Conservation (phyloP, 2,329 filamentous ascomycete species). For the Didymella keratinophila region DNA sequence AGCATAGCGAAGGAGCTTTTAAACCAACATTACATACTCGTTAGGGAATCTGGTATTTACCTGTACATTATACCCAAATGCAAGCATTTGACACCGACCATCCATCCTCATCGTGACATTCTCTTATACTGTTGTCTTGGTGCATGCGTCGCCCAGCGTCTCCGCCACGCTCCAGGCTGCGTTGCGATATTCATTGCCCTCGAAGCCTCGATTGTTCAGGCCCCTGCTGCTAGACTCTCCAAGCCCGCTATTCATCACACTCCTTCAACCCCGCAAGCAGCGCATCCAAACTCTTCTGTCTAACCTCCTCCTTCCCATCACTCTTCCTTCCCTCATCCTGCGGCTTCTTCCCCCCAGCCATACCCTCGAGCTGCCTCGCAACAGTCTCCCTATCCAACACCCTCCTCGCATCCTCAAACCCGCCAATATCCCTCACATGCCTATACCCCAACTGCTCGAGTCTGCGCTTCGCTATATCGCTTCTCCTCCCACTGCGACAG, state of each 20-base stretch:
- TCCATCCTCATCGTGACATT: background rate
- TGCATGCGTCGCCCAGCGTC: no score
- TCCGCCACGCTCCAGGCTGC: no score
- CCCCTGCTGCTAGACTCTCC: no score
- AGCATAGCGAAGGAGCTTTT: slow-evolving; percentile 15
- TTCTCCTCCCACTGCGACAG: slow-evolving; percentile 48
- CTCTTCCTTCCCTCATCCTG: background rate
- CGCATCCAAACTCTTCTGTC: slow-evolving; percentile 29
- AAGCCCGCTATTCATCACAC: slow-evolving; percentile 4
- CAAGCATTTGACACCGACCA: slow-evolving; percentile 8
- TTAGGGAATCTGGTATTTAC: slow-evolving; percentile 25
- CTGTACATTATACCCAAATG: slow-evolving; percentile 23
- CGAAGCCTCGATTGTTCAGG: no score
- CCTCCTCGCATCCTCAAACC: slow-evolving; percentile 43
- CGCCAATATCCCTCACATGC: slow-evolving; percentile 47
- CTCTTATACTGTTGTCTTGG: background rate
- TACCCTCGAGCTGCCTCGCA: slow-evolving; percentile 24
- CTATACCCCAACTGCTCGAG: slow-evolving; percentile 41
- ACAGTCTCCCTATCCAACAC: slow-evolving; percentile 41
- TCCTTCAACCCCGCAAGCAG: slow-evolving; percentile 43
- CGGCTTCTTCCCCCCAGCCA: slow-evolving; percentile 5
- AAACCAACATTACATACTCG: slow-evolving; percentile 28
- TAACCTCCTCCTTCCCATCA: slow-evolving; percentile 2
- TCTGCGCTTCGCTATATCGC: slow-evolving; percentile 43
- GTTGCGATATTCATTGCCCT: no score